Evolutionary conservation across 805 yeast species (phyloP).

Genomic region (Kluyveromyces dobzhanskii): DNA sequence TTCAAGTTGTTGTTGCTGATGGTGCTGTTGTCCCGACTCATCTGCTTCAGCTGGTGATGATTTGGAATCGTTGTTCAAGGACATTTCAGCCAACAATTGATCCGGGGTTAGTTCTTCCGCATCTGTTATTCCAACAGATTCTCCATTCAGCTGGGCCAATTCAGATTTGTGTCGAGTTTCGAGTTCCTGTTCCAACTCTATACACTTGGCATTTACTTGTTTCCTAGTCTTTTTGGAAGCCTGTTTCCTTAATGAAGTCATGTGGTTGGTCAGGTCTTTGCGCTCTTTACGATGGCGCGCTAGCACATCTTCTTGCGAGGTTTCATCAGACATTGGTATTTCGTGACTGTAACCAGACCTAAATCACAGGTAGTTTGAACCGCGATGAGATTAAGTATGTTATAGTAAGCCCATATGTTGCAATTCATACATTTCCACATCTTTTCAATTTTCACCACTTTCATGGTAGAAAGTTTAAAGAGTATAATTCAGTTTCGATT

Average conservation of each 20-base stretch:
- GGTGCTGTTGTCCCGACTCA: background rate
- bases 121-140: constrained; percentile 6
- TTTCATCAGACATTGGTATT: background rate
- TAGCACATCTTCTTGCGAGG: constrained; percentile 19
- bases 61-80: constrained; percentile 23
- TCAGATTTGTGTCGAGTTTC: constrained; percentile 50
- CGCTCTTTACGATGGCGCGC: constrained; percentile 59
- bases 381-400: too few species aligned
- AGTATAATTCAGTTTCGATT: background rate
- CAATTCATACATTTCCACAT: too few species aligned
- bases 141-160: constrained; percentile 22
- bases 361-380: too few species aligned
- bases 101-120: constrained; percentile 52
- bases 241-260: constrained; percentile 74
- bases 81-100: constrained; percentile 51
- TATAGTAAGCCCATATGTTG: too few species aligned
- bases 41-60: background rate
- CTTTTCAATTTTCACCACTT: too few species aligned
- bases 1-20: background rate
- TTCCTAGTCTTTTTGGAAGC: constrained; percentile 74
- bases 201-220: constrained; percentile 52
- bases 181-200: constrained; percentile 48
- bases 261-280: constrained; percentile 54
- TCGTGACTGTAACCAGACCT: too few species aligned
- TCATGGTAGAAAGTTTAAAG: too few species aligned